These are phyloP conservation scores for Pythium angustatum DNA, from an alignment of 352 stramenopile genomes.

Conservation along the genomic window DNA sequence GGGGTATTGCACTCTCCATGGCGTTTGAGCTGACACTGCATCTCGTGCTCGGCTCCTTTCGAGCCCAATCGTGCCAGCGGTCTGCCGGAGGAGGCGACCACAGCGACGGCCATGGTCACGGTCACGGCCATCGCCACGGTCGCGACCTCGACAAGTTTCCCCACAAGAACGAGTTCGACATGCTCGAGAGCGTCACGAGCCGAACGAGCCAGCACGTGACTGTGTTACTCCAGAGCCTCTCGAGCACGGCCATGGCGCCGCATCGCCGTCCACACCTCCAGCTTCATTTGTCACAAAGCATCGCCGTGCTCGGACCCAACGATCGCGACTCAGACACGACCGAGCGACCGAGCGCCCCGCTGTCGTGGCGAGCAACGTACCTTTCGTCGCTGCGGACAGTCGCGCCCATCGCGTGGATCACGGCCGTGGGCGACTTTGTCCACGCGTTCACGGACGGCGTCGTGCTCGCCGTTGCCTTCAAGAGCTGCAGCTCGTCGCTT, in stretches of 20 bases:
- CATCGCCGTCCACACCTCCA: not conserved
- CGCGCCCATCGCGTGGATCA: constrained; percentile 36
- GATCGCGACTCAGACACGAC: constrained; percentile 7
- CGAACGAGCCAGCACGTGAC: constrained; percentile 17
- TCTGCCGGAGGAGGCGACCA: not conserved
- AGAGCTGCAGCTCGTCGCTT: constrained; percentile 32
- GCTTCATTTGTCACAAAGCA: constrained; percentile 3
- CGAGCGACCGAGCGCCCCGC: not conserved
- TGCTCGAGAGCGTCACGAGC: constrained; percentile 17
- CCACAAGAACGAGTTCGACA: constrained; percentile 10
- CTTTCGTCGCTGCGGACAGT: constrained; percentile 18
- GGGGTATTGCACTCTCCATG: constrained; percentile 38
- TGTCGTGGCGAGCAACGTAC: constrained; percentile 23
- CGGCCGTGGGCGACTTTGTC: constrained; percentile 34
- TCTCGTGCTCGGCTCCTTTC: constrained; percentile 30
- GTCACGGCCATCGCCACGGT: constrained; percentile 4
- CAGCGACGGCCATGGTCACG: not conserved
- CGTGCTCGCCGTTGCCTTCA: constrained; percentile 36
- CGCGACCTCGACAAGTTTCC: not conserved
- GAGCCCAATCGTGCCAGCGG: constrained; percentile 1
- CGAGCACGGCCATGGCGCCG: not conserved
- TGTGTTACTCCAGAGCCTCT: constrained; percentile 13
- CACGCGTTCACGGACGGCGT: constrained; percentile 39
- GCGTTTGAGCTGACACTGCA: constrained; percentile 34
- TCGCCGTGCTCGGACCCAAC: constrained; percentile 7